Evolutionary conservation across 2,329 filamentous ascomycete genomes (phyloP), one percentile per base, ranked within the genome.

Genomic region (Penicillium sp.): DNA sequence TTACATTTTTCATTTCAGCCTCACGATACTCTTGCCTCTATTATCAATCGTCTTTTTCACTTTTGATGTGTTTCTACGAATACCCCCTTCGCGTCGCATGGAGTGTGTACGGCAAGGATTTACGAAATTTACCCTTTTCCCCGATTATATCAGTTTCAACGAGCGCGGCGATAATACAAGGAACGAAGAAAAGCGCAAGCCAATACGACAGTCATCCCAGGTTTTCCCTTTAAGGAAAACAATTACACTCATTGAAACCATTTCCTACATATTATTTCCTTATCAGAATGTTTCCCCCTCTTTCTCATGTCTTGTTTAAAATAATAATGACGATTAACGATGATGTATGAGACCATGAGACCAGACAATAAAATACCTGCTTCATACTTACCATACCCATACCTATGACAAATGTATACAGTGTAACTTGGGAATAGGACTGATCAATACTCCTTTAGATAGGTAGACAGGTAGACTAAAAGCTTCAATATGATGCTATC

Each of bases 61-160:
- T 16, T 52, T 20, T 21, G 35, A 20, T 43, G 20, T 52, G 14
- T 46, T 33, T 46, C 21, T 50, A 58, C 45, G 26, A 57, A 57
- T 57, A 57, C 56, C 56, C 56, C 47, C 48, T 59, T 57, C 52
- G 56, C 56, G 56, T 55, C 47, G 43, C 40, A 52, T 55, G 56
- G 52, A 59, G 52, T 52, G 26, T 59, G 52, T 52, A 52, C 56
- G 42, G 42, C 52, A 52, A 47, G 56, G 50, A 57, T 38, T 43
- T 42, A 52, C 33, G 49, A 57, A 7, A 40, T 43, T 48, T 52
- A 35, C 30, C 30, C 14, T 43, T 42, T n/a, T n/a, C n/a, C n/a
- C n/a, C n/a, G n/a, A n/a, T n/a, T 8, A 21, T 21, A 21, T 43
- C 14, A 23, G 33, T 38, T 43, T 30, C 33, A 43, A 20, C 33